These are phyloP conservation scores for Colletotrichum plurivorum DNA, from an alignment of 2,329 filamentous ascomycete species.

Conservation along the genomic window DNA sequence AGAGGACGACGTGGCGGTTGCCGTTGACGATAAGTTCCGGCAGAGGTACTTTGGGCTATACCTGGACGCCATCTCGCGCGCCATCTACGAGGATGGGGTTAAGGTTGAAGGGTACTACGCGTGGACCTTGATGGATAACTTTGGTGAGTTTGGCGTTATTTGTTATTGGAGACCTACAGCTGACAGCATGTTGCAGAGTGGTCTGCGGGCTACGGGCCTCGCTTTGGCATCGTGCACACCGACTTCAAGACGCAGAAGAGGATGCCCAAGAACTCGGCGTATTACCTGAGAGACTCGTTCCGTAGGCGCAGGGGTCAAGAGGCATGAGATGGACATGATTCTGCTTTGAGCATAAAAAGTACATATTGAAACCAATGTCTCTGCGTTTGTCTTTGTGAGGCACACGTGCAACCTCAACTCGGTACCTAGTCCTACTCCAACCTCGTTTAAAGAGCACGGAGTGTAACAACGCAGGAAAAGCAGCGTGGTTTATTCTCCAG, in stretches of 20 bases:
- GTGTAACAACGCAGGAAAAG: too few species aligned
- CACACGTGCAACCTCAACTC: too few species aligned
- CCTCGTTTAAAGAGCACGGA: too few species aligned
- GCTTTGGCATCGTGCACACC: constrained; percentile 47
- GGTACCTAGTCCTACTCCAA: too few species aligned
- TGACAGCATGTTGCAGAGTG: constrained; percentile 1
- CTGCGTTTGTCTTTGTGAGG: too few species aligned
- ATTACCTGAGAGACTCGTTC: constrained; percentile 41
- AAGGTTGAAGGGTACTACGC: constrained; percentile 51
- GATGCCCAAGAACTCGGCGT: constrained; percentile 45
- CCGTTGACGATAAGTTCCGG: constrained; percentile 40
- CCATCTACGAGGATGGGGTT: constrained; percentile 48
- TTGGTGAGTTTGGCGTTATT: constrained; percentile 44
- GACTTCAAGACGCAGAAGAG: constrained; percentile 47
- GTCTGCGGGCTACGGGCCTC: constrained; percentile 45
- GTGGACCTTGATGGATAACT: constrained; percentile 54
- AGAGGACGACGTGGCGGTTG: constrained; percentile 42
- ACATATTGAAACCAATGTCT: too few species aligned
- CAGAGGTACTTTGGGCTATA: constrained; percentile 43
- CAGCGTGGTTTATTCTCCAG: too few species aligned
- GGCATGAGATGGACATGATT: too few species aligned
- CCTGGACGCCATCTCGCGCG: constrained; percentile 46
- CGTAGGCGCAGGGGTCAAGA: constrained; percentile 18
- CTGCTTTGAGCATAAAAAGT: too few species aligned
- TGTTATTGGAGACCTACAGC: background rate